Conservation (phyloP, 2,329 filamentous ascomycete genomes). For the Verticillium nonalfalfae region DNA sequence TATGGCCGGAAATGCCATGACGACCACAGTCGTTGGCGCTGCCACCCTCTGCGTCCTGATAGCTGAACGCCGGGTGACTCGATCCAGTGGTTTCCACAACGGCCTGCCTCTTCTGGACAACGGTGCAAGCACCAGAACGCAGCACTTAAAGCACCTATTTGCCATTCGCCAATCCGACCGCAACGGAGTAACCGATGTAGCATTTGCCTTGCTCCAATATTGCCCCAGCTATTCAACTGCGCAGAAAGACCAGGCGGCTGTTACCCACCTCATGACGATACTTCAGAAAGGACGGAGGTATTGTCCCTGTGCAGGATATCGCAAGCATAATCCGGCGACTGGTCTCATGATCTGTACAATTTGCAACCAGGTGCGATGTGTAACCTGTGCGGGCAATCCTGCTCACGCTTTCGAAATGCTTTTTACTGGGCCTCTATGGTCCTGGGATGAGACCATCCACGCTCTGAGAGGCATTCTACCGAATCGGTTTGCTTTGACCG, state of each 20-base stretch:
- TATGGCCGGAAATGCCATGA: constrained; percentile 77
- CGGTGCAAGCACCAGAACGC: not conserved
- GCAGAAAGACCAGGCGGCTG: not conserved
- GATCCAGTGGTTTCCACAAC: not conserved
- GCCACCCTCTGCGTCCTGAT: constrained; percentile 55
- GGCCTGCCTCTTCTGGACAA: constrained; percentile 2
- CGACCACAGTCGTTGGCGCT: constrained; percentile 62
- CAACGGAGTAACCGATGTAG: not conserved
- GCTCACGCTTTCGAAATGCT: constrained; percentile 18
- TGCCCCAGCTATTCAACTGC: not conserved
- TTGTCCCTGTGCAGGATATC: constrained; percentile 25
- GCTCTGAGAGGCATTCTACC: not conserved
- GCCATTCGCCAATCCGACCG: not conserved
- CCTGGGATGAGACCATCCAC: not conserved
- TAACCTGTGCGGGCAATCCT: constrained; percentile 30
- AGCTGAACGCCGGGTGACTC: constrained; percentile 10
- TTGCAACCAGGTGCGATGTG: constrained; percentile 29
- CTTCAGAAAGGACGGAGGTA: constrained; percentile 18
- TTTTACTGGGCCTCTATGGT: not conserved
- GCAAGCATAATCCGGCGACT: constrained; percentile 19
- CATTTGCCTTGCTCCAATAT: not conserved
- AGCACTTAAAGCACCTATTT: not conserved
- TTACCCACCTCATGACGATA: constrained; percentile 8
- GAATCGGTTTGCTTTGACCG: not conserved
- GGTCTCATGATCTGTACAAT: constrained; percentile 19